Base-by-base conservation (phyloP, 192 early-diverging fungal species). In the Coemansia sp. region DNA sequence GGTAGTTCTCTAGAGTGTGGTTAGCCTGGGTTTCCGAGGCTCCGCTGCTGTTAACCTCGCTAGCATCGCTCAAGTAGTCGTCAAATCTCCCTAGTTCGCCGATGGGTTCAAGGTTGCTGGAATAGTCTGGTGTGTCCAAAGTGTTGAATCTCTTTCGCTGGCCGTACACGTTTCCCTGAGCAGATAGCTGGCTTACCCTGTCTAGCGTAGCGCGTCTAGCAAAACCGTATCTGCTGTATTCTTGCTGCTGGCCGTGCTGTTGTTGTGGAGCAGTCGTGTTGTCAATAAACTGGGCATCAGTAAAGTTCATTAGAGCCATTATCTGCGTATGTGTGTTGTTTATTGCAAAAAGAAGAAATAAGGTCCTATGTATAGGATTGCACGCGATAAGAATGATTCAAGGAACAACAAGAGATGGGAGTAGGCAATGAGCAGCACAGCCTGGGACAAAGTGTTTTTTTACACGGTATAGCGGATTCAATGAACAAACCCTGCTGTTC, bases 11-110 rank as follows among this genome's bases (percentile, higher is more conserved):
- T 20, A 20, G 33, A 12, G n/a, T 18, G 10, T 6, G 23, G 49
- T 6, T 34, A 16, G 38, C 21, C 44, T 53, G 51, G 10, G 8
- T 12, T 53, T 21, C 14, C 10, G 23, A 26, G 6, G 24, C 12
- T 2, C 21, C 58, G 49, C n/a, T 5, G 20, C 18, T 59, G 59
- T 48, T 53, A 7, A 48, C 57, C 41, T 76, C 71, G 62, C 75
- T 76, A 10, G 59, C 72, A 26, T 77, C 79, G 65, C 79, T 76
- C 58, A 76, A 41, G 64, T 73, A 70, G 36, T 64, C 63, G 46
- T 75, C 68, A 8, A 76, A 76, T 12, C 56, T 43, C 24, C 21
- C 35, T 9, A 59, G 18, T 18, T 59, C 57, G 9, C 57, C 57
- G 20, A 59, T 59, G 24, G 57, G 34, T 10, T 59, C 57, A 38